Percentiles rank a stretch among this genome's conserved stretches.
phyloP scores from a whole-genome alignment of 805 yeast genomes.

The Yamadazyma paraphyllophila region DNA sequence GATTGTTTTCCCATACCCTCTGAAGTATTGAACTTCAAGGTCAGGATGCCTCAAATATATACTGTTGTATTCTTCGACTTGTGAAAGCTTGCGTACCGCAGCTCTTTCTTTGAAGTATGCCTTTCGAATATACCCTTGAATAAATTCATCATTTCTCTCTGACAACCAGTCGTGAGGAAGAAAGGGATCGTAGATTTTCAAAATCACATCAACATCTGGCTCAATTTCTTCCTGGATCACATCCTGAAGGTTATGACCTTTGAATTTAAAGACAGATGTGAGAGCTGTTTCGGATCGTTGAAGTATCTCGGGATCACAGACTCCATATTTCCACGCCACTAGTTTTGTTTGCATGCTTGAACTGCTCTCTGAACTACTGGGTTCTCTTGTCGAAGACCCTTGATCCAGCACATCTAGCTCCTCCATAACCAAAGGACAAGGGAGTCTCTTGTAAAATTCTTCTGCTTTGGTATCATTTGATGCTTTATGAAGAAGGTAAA shows the following conservation, averaged over 20 bases:
- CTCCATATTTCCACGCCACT: neutral
- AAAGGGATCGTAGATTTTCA: constrained; percentile 3
- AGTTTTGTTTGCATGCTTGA: neutral
- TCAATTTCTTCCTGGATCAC: neutral
- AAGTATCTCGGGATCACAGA: neutral
- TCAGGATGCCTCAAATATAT: neutral
- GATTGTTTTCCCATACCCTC: constrained; percentile 2
- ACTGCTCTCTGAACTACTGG: neutral
- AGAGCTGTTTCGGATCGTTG: neutral
- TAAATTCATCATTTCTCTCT: neutral
- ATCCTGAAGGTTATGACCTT: neutral
- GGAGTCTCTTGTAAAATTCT: neutral
- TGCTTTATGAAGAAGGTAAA: neutral
- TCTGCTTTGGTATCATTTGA: neutral
- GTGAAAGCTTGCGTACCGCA: constrained; percentile 1
- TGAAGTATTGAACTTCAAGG: neutral
- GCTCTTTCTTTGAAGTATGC: constrained; percentile 1
- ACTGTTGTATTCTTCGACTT: neutral
- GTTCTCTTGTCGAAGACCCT: neutral
- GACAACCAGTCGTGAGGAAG: neutral
- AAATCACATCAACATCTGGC: neutral
- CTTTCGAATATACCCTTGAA: neutral
- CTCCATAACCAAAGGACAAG: constrained; percentile 1
- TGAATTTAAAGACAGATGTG: constrained; percentile 1
- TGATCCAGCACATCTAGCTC: neutral